Percentiles rank a stretch among this genome's conserved stretches.
These are phyloP conservation scores for Globisporangium okanoganense DNA, from an alignment of 352 stramenopile genomes.

Conservation along the genomic window DNA sequence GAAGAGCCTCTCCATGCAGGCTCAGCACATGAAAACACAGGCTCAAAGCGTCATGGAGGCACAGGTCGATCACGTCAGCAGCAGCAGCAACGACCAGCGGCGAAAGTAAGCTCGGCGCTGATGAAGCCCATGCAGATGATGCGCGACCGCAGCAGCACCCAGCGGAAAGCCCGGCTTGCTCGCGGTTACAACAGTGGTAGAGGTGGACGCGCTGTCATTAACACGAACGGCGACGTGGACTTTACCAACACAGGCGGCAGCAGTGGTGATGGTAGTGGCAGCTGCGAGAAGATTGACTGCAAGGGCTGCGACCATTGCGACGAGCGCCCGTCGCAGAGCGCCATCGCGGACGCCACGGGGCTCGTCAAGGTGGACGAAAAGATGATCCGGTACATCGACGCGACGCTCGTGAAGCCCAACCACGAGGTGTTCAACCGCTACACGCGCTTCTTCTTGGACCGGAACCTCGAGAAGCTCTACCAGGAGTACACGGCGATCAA, in stretches of 20 bases:
- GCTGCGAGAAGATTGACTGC: neutral
- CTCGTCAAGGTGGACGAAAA: conserved; percentile 29
- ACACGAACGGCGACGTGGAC: neutral
- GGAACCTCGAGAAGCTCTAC: conserved; percentile 69
- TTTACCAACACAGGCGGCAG: neutral
- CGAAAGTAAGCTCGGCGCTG: conserved; percentile 17
- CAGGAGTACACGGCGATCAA: conserved; percentile 83
- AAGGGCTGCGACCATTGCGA: neutral
- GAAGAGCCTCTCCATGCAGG: neutral
- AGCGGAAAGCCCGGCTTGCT: conserved; percentile 3
- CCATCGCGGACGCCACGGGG: neutral
- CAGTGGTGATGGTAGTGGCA: neutral
- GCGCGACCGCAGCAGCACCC: conserved; percentile 13
- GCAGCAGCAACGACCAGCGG: neutral
- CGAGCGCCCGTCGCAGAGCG: conserved; percentile 1
- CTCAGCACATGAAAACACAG: neutral
- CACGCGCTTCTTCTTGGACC: conserved; percentile 76
- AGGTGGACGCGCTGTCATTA: neutral
- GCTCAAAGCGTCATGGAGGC: neutral
- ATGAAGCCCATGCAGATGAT: conserved; percentile 21
- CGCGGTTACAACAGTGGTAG: neutral
- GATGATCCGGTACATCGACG: conserved; percentile 73
- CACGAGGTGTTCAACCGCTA: conserved; percentile 75
- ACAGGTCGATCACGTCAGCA: neutral
- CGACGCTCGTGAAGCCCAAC: conserved; percentile 68